Evolutionary conservation across 176 grass and related monocot species (phyloP), one percentile per base, ranked within the genome.

Genomic region (Elymus sibiricus): DNA sequence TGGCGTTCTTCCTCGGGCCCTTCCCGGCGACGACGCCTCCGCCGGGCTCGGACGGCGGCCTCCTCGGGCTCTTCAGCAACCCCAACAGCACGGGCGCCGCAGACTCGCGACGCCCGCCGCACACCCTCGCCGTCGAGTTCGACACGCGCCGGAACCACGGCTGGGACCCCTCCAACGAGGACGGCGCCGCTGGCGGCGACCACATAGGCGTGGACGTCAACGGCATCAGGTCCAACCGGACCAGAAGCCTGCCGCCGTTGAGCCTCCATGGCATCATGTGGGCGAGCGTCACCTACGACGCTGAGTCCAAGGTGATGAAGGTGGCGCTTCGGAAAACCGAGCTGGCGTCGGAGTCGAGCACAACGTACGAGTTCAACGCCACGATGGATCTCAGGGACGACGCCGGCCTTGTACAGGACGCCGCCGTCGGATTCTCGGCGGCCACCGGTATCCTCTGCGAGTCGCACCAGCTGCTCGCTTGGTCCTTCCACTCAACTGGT

Each of bases 1-100:
- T 83, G 67, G 67, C 80, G 9, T 83, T 83, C 80, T 83, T 71
- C 80, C 3, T 83, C 67, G 34, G 80, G 5, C 32, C 66, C 1
- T n/a, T 32, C 69, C 69, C 17, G 2, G 65, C 65, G 8, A 2
- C 4, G 0, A 26, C 0, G 32, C 9, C 38, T 9, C 80, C 67
- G 3, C 1, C 2, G 1, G 22, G 56, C 2, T 72, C 67, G 0
- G 1, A 4, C 4, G 28, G n/a, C 1, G 7, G 2, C 32, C 70
- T 21, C 47, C 46, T 83, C 5, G 80, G 80, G 0, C 80, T 83
- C 66, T 72, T 40, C n/a, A 37, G 4, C 47, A 71, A 39, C 49
- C 64, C 27, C 1, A 14, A 22, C 14, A 78, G 6, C 14, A 2
- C 31, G 2, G 14, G 25, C 7, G 17, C 17, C 17, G 65, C 65